Evolutionary conservation across 495 filamentous ascomycete species (phyloP), one percentile per base, ranked within the genome.

Genomic region (Echria macrotheca): DNA sequence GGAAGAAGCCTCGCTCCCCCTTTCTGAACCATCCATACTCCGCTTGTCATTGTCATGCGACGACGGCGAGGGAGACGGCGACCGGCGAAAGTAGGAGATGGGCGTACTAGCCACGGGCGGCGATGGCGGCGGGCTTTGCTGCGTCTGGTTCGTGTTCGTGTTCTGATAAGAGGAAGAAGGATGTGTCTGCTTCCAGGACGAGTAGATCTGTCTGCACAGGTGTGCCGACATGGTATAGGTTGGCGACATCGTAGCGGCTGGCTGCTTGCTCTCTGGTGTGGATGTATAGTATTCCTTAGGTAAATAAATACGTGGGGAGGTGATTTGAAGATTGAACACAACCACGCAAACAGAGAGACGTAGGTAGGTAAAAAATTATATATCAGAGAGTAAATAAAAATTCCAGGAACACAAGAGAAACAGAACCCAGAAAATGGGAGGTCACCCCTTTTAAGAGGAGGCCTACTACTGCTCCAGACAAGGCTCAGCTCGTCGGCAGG

Each of bases 141-240:
- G 64, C 23, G 69, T 57, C 1, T 56, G 56, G 25, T 69, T 65
- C 23, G 69, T 57, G 42, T 32, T 32, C 2, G 69, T 65, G 3
- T 62, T 57, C 44, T 68, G 60, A 31, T 37, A 18, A 18, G 17
- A 18, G 5, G 35, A 18, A 4, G 38, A 21, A 5, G 38, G 38
- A 28, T 61, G 56, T 26, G 64, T 63, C 43, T 71, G 69, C 44
- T 59, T 51, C 67, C 70, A 74, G 4, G 73, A 74, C 26, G 66
- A 61, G 64, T 66, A 68, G 57, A 76, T 75, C 51, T 75, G 60
- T 58, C 69, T 73, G 69, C 72, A 75, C 58, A 76, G 56, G 47
- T 76, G 73, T 58, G 71, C 71, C 5, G 71, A 71, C 70, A 76
- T 75, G 42, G 73, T 76, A 61, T 76, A 71, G 11, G 73, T 75